phyloP scores from a whole-genome alignment of 495 filamentous ascomycete genomes.

The Neurospora sp. region DNA sequence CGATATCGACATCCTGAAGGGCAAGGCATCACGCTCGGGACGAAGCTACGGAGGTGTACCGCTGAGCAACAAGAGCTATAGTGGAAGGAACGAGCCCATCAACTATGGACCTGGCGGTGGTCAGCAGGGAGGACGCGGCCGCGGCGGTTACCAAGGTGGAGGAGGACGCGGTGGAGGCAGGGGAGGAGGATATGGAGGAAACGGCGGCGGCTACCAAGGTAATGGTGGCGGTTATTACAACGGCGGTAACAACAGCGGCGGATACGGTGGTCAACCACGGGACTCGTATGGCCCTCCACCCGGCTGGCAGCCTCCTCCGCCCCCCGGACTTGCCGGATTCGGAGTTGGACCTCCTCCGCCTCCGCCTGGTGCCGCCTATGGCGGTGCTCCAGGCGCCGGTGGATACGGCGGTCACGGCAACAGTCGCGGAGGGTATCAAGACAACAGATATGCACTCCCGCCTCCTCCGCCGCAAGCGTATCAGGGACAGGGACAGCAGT shows the following conservation, averaged over 20 bases:
- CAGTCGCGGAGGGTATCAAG: not conserved
- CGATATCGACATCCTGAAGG: slow-evolving; percentile 62
- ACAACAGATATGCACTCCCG: slow-evolving; percentile 1
- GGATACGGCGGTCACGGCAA: slow-evolving; percentile 2
- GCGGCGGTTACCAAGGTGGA: not conserved
- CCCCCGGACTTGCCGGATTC: slow-evolving; percentile 34
- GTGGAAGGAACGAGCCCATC: slow-evolving; percentile 26
- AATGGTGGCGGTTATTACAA: slow-evolving; percentile 12
- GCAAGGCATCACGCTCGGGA: slow-evolving; percentile 50
- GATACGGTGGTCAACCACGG: slow-evolving; percentile 8
- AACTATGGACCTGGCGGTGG: slow-evolving; percentile 29
- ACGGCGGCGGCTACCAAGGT: slow-evolving; percentile 12
- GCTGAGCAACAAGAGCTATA: slow-evolving; percentile 19
- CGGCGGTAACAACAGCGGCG: slow-evolving; percentile 20
- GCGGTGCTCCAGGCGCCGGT: not conserved
- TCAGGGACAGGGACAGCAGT: slow-evolving; percentile 1
- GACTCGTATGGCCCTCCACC: slow-evolving; percentile 27
- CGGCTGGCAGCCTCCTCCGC: slow-evolving; percentile 32
- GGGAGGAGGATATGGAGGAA: not conserved
- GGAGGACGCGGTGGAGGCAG: not conserved
- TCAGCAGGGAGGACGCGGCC: slow-evolving; percentile 15
- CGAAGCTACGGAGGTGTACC: slow-evolving; percentile 36
- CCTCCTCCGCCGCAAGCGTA: slow-evolving; percentile 5
- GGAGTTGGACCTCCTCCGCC: slow-evolving; percentile 37
- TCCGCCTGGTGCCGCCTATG: slow-evolving; percentile 22